Base-by-base conservation (phyloP, 192 early-diverging fungal genomes). In the Obelidium mucronatum region DNA sequence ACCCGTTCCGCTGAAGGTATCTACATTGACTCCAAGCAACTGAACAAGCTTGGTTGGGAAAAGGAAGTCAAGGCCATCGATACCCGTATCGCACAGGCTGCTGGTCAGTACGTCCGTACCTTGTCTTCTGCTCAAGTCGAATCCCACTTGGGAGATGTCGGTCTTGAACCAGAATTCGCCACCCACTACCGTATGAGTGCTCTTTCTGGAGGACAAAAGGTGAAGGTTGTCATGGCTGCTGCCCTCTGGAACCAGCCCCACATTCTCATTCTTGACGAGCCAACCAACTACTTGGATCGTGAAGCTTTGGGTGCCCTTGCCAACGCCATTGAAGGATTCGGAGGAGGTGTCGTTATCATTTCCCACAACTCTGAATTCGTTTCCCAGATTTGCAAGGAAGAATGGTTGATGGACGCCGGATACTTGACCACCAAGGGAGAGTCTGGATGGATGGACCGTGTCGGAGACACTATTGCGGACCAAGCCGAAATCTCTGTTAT, bases 171-270 rank as follows among this genome's bases (percentile, higher is more conserved):
- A 34, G 91, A 94, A 75, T 93, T 94, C 81, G 90, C 89, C 39
- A 88, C 91, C 60, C 92, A 93, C 81, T 88, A 88, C 75, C 86
- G 89, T 77, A 93, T 94, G 64, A 83, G 86, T 70, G 88, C 89
- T 59, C 85, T 94, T n/a, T 92, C 91, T 53, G 93, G 91, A 42
- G 93, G 93, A 63, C 93, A 93, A 82, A 94, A 93, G 77, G 93
- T 94, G 68, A 94, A 94, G 86, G 92, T 94, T 48, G 93, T 94
- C 33, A 89, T 94, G 76, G 92, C 85, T 53, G 92, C 90, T 31
- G 90, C 91, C 40, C 93, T 94, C 92, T 94, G 93, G 93, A 89
- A 91, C 79, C 88, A 92, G 83, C 91, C 91, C 54, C 93, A 94
- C 76, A 93, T 94, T 85, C 79, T 94, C 40, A 89, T 94, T 34